Evolutionary conservation across 345 rosid species (phyloP).

Genomic region (Euclidium syriacum): DNA sequence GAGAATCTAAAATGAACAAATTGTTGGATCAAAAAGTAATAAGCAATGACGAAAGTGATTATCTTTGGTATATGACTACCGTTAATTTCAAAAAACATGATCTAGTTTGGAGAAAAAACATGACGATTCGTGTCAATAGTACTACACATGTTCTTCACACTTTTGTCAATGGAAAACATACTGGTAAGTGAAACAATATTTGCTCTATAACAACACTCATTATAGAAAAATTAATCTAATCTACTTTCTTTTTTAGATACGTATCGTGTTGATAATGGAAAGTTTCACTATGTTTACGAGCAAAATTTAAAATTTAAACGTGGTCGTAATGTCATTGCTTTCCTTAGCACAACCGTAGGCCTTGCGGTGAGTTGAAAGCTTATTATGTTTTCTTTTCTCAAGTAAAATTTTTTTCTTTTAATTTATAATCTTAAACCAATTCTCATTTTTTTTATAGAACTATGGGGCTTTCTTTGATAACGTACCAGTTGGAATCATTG

Average conservation of each 20-base stretch:
- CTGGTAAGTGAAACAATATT: conserved; percentile 4
- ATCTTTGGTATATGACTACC: conserved; percentile 61
- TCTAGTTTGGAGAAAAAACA: conserved; percentile 36
- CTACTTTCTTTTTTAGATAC: conserved; percentile 33
- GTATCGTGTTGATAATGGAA: conserved; percentile 33
- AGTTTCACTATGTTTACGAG: conserved; percentile 36
- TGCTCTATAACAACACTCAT: neutral
- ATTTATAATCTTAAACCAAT: neutral
- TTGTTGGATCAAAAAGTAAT: conserved; percentile 47
- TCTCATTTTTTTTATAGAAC: conserved; percentile 24
- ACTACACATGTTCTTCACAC: conserved; percentile 58
- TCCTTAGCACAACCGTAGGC: conserved; percentile 59
- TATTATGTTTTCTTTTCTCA: too few species aligned
- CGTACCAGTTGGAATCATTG: conserved; percentile 29
- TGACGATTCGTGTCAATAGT: conserved; percentile 40
- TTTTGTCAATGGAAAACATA: conserved; percentile 47
- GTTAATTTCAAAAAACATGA: conserved; percentile 37
- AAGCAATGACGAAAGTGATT: conserved; percentile 56
- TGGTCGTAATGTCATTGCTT: conserved; percentile 44
- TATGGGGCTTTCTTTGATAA: conserved; percentile 43
- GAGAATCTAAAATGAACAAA: conserved; percentile 13
- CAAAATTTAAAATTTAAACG: conserved; percentile 27
- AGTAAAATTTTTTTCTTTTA: neutral
- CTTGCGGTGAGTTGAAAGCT: conserved; percentile 38
- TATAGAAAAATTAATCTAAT: neutral